These are phyloP conservation scores for Cryptosporidium ryanae DNA, from an alignment of 169 alveolate genomes.

Conservation along the genomic window DNA sequence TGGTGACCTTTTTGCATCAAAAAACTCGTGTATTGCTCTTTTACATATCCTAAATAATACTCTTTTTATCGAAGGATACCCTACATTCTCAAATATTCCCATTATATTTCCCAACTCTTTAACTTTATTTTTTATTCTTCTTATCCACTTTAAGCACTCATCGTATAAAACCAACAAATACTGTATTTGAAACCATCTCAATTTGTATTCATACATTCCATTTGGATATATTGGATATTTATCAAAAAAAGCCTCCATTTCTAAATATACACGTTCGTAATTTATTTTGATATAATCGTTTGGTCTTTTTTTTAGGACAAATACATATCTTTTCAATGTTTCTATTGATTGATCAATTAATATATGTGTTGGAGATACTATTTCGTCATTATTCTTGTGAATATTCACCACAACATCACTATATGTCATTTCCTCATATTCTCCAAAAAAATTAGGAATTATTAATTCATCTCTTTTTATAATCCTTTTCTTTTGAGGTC, in stretches of 20 bases:
- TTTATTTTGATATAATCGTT: conserved; percentile 7
- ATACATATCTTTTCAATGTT: conserved; percentile 22
- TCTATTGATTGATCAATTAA: conserved; percentile 25
- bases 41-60: conserved; percentile 35
- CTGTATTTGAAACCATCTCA: conserved; percentile 50
- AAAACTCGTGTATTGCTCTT: conserved; percentile 68
- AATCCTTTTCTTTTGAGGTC: neutral
- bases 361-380: conserved; percentile 54
- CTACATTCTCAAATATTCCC: neutral
- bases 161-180: conserved; percentile 28
- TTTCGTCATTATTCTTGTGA: neutral
- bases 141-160: conserved; percentile 52
- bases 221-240: conserved; percentile 46
- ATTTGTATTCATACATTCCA: neutral
- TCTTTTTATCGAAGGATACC: conserved; percentile 52
- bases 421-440: neutral
- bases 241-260: conserved; percentile 11
- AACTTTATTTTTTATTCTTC: conserved; percentile 6
- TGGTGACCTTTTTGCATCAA: conserved; percentile 69
- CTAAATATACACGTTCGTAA: conserved; percentile 1
- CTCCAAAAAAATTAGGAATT: conserved; percentile 32
- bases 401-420: neutral
- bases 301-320: neutral
- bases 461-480: conserved; percentile 35
- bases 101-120: neutral